Evolutionary conservation across 345 rosid species (phyloP), one percentile per base, ranked within the genome.

Genomic region (Eucalyptus viminalis): DNA sequence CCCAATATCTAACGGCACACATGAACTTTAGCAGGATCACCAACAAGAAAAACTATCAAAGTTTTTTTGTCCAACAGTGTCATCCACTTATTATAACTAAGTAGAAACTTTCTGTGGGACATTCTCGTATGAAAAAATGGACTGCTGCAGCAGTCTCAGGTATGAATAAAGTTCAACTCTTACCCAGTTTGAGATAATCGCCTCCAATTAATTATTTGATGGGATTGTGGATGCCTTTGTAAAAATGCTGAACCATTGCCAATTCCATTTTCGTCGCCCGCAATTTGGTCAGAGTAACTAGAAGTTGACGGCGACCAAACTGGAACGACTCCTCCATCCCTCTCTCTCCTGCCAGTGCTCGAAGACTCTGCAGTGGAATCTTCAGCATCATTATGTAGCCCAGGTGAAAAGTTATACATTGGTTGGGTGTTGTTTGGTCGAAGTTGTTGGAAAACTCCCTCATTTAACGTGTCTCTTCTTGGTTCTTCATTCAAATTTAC

Each of bases 321-420:
- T 6, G 99, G 99, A 89, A 98, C 98, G 25, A 95, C 92, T 54
- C 95, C 97, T 89, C 99, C 98, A n/a, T 96, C 98, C 91, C 99
- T 93, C 91, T 95, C 98, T 92, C 99, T 96, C 92, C 97, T 92
- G 89, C 90, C 91, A 86, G 94, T 93, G 90, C 95, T 96, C 3
- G 99, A 97, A 44, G 99, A 98, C 92, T 98, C 99, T 54, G 97
- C 97, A 11, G 98, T 95, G 47, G 98, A 97, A 90, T 98, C 99
- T 91, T 97, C 99, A 31, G 94, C 94, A 89, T 88, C 92, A 88
- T 88, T 93, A 17, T 31, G 87, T 58, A 92, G 88, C 91, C 89
- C 97, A 87, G 91, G 88, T 56, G 92, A 86, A 87, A 92, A 62
- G 89, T 93, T 92, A 89, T 95, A 89, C 72, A 89, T 96, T 43